Percentiles rank a stretch among this genome's conserved stretches.
Evolutionary conservation across 2,329 filamentous ascomycete genomes (phyloP).

Genomic region (Plenodomus biglobosus): DNA sequence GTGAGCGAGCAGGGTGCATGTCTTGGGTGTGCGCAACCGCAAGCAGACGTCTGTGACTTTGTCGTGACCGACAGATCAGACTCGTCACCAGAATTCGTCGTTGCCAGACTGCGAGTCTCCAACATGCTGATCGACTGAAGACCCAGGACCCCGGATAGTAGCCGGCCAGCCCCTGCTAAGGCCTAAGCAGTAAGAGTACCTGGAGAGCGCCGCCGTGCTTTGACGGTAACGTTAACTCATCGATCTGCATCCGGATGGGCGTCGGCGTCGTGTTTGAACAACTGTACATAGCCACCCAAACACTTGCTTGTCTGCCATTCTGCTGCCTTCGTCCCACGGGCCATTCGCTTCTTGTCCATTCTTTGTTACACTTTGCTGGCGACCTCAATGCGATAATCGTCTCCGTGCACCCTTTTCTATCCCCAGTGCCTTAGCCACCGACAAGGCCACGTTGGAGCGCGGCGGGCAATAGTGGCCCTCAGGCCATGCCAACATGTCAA

Average conservation of each 20-base stretch:
- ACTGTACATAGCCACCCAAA: slow-evolving; percentile 11
- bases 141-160: slow-evolving; percentile 14
- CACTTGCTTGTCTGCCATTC: background rate
- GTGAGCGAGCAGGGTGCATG: background rate
- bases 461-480: slow-evolving; percentile 31
- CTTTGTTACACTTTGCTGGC: background rate
- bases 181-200: too few species aligned
- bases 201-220: slow-evolving; percentile 17
- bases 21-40: background rate
- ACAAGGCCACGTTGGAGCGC: slow-evolving; percentile 38
- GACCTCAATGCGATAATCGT: background rate
- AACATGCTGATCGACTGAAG: slow-evolving; percentile 5
- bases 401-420: background rate
- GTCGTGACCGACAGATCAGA: background rate
- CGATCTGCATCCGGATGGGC: slow-evolving; percentile 17
- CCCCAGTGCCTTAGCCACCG: slow-evolving; percentile 13
- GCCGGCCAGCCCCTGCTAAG: slow-evolving; percentile 15
- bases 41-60: background rate
- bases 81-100: too few species aligned
- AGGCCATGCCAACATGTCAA: slow-evolving; percentile 64
- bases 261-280: slow-evolving; percentile 11
- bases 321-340: too few species aligned
- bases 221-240: slow-evolving; percentile 27
- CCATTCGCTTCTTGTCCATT: background rate
- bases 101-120: background rate